Evolutionary conservation across 2,329 filamentous ascomycete species (phyloP).

Genomic region (Cercospora nicotianae): DNA sequence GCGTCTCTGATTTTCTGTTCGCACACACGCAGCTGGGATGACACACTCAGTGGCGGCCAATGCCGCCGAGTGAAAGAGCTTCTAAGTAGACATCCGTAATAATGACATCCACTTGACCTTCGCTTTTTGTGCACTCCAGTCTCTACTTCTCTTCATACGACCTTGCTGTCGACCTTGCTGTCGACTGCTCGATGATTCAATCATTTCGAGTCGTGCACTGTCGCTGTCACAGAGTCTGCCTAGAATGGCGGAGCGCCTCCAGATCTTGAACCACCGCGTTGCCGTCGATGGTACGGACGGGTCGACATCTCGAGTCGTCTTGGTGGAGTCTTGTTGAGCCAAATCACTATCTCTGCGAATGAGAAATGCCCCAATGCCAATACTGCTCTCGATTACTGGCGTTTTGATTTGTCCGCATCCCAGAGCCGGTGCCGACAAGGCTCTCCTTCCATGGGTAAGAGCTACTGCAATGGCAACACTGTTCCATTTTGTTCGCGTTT

Average conservation of each 20-base stretch:
- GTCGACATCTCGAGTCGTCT: background rate
- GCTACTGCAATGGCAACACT: background rate
- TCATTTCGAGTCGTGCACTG: background rate
- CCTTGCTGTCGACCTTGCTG: background rate
- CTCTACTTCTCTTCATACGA: background rate
- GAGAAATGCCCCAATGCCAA: background rate
- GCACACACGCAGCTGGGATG: background rate
- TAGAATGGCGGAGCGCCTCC: background rate
- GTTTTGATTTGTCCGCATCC: background rate
- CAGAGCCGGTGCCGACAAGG: background rate
- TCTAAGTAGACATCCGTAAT: background rate
- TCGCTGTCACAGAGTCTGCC: background rate
- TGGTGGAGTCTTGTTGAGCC: background rate
- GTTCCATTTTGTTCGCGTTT: background rate
- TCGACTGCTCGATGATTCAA: background rate
- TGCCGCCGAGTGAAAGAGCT: background rate
- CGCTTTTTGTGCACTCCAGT: background rate
- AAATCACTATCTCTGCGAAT: background rate
- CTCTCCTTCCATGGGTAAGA: background rate
- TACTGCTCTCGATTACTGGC: background rate
- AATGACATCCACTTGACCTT: background rate
- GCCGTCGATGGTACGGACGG: background rate
- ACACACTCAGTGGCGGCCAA: background rate
- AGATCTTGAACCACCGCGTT: background rate
- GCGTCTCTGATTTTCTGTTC: background rate